Conservation (phyloP, 208 protist genomes). For the Trypanosoma theileri region DNA sequence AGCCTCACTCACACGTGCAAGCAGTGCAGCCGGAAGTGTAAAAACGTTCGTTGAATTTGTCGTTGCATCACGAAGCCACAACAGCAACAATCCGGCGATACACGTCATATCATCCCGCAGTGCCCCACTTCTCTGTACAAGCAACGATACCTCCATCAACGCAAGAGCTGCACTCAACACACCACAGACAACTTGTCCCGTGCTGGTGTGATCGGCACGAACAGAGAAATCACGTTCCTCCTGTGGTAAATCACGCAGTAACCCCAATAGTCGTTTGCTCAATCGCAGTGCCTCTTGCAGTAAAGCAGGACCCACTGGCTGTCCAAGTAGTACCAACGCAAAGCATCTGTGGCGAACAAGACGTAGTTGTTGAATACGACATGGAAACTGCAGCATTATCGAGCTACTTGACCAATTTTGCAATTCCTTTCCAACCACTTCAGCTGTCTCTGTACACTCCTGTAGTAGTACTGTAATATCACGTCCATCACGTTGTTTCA, state of each 20-base stretch:
- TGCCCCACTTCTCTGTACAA: background rate
- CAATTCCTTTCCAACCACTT: constrained; percentile 7
- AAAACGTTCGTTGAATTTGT: background rate
- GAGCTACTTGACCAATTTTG: background rate
- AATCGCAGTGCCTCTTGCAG: constrained; percentile 5
- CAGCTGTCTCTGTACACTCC: constrained; percentile 6
- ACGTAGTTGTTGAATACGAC: constrained; percentile 9
- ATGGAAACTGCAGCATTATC: constrained; percentile 3
- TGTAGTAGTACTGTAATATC: background rate
- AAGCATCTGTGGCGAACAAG: constrained; percentile 21
- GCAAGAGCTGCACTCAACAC: constrained; percentile 22
- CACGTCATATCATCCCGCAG: constrained; percentile 15
- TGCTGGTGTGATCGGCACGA: background rate
- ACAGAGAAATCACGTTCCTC: no score
- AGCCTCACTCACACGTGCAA: constrained; percentile 3
- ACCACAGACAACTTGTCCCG: constrained; percentile 2
- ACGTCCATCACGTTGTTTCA: background rate
- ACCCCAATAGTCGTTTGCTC: background rate
- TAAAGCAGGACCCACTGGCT: background rate
- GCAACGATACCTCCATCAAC: constrained; percentile 24
- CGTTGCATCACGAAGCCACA: constrained; percentile 10
- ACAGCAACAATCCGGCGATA: constrained; percentile 5
- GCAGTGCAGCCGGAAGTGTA: constrained; percentile 8
- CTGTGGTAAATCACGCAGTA: background rate
- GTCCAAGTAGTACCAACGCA: constrained; percentile 13